These are phyloP conservation scores for Echria macrotheca DNA, from an alignment of 495 filamentous ascomycete species.

Conservation along the genomic window DNA sequence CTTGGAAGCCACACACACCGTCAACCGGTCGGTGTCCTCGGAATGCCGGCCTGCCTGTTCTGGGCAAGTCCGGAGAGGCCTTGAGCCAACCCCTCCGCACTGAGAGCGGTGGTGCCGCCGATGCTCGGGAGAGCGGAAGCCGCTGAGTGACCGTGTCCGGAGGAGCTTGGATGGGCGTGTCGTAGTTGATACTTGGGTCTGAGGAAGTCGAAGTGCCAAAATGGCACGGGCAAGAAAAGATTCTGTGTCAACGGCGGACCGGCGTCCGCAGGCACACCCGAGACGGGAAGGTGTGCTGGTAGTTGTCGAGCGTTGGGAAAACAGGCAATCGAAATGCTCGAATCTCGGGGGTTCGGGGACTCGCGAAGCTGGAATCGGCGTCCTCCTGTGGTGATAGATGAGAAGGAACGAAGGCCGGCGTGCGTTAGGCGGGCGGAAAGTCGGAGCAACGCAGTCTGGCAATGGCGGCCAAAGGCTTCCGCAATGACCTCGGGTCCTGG, in stretches of 20 bases:
- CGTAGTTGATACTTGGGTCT: too few relatives aligned
- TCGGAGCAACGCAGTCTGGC: too few relatives aligned
- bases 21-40: neutral
- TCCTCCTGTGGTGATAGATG: too few relatives aligned
- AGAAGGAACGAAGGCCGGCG: too few relatives aligned
- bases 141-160: conserved; percentile 1
- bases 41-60: conserved; percentile 11
- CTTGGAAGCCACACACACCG: neutral
- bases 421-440: too few relatives aligned
- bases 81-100: conserved; percentile 26
- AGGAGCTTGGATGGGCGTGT: too few relatives aligned
- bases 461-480: conserved; percentile 9
- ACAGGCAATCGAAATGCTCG: neutral
- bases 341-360: neutral
- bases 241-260: too few relatives aligned
- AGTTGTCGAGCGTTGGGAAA: too few relatives aligned
- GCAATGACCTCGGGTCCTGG: conserved; percentile 15
- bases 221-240: too few relatives aligned
- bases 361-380: neutral
- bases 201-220: too few relatives aligned
- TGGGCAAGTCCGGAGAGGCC: conserved; percentile 29
- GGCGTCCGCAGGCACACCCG: too few relatives aligned
- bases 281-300: too few relatives aligned
- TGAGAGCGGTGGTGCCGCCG: conserved; percentile 1
- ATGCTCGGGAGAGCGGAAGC: conserved; percentile 7